Conservation (phyloP, 208 protist species). For the Leishmania tropica region DNA sequence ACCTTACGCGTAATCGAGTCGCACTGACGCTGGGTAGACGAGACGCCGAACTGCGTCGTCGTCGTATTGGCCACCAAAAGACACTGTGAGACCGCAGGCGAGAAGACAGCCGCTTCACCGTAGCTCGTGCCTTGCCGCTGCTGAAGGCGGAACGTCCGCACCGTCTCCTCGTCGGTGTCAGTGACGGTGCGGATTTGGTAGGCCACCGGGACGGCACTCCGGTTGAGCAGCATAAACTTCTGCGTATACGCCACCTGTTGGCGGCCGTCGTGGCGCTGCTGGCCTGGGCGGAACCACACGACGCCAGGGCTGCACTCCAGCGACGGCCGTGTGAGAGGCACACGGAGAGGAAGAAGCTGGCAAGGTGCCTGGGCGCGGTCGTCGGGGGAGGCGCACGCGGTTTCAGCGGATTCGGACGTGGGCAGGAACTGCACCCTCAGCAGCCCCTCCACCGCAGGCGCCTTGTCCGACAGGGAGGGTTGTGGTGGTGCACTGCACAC, state of each 20-base stretch:
- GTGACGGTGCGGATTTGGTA: constrained; percentile 47
- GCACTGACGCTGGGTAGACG: constrained; percentile 8
- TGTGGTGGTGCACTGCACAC: background rate
- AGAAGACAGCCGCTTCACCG: background rate
- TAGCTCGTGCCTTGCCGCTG: constrained; percentile 14
- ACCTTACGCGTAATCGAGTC: constrained; percentile 38
- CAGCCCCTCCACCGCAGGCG: constrained; percentile 17
- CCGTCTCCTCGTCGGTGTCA: constrained; percentile 3
- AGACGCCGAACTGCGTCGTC: constrained; percentile 24
- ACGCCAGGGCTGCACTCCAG: constrained; percentile 50
- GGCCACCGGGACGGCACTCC: constrained; percentile 35
- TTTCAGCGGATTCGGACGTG: background rate
- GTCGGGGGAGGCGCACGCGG: background rate
- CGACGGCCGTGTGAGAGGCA: constrained; percentile 48
- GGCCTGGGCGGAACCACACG: constrained; percentile 84
- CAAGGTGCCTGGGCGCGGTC: background rate
- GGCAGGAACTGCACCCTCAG: constrained; percentile 33
- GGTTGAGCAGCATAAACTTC: constrained; percentile 63
- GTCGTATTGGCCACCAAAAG: constrained; percentile 14
- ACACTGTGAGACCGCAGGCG: background rate
- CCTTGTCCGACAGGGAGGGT: background rate
- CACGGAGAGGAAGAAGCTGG: constrained; percentile 53
- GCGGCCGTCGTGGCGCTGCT: constrained; percentile 76
- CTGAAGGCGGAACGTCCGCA: constrained; percentile 24
- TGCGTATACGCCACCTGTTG: constrained; percentile 69